Conservation (phyloP, 2,329 filamentous ascomycete genomes). For the Sphaerulina populicola region DNA sequence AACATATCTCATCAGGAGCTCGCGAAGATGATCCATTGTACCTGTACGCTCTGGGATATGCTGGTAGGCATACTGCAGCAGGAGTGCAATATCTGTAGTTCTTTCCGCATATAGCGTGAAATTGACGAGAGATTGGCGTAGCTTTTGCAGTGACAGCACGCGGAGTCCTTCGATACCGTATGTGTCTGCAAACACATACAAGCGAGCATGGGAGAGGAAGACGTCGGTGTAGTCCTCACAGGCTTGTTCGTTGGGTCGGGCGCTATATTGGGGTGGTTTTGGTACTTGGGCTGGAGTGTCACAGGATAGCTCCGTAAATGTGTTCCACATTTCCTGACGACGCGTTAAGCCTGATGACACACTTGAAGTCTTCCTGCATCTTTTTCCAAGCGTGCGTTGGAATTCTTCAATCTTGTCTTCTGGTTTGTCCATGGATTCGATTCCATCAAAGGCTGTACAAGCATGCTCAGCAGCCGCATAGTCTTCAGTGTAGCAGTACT, state of each 20-base stretch:
- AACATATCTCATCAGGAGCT: slow-evolving; percentile 1
- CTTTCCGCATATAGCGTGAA: neutral
- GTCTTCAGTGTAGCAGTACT: slow-evolving; percentile 14
- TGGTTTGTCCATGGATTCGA: too few species aligned
- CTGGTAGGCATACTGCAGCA: slow-evolving; percentile 1
- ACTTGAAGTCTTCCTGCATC: too few species aligned
- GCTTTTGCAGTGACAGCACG: slow-evolving; percentile 1
- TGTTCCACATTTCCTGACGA: too few species aligned
- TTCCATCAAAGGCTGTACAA: too few species aligned
- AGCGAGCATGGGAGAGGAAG: slow-evolving; percentile 8
- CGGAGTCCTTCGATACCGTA: slow-evolving; percentile 5
- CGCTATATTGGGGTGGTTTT: too few species aligned
- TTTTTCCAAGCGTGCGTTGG: too few species aligned
- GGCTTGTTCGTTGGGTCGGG: neutral
- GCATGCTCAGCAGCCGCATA: slow-evolving; percentile 10
- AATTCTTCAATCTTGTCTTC: too few species aligned
- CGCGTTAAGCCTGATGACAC: too few species aligned
- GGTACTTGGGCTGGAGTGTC: too few species aligned
- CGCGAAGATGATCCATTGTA: neutral
- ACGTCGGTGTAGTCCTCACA: slow-evolving; percentile 9
- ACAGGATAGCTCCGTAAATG: too few species aligned
- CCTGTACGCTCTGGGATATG: too few species aligned
- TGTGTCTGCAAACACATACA: slow-evolving; percentile 8
- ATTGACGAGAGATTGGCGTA: slow-evolving; percentile 1
- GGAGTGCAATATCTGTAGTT: neutral